Percentiles rank a stretch among this genome's conserved stretches.
These are phyloP conservation scores for Penicillium sp. DNA, from an alignment of 2,329 filamentous ascomycete species.

Conservation along the genomic window DNA sequence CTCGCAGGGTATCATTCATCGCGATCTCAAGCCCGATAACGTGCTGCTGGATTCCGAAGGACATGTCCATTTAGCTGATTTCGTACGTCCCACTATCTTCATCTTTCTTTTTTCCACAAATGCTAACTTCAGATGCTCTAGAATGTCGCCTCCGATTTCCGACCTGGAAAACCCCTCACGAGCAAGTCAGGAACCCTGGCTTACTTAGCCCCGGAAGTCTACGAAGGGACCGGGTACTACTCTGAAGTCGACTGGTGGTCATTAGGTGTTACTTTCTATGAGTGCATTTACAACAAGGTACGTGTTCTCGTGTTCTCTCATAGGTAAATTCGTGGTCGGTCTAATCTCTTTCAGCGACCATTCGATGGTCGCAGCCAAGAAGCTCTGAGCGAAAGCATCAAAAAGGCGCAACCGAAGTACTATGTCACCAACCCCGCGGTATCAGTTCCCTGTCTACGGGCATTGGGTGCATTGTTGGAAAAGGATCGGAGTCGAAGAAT, in stretches of 20 bases:
- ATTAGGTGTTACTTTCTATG: constrained; percentile 94
- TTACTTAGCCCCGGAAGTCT: constrained; percentile 94
- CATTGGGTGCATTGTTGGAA: constrained; percentile 78
- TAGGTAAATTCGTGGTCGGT: neutral
- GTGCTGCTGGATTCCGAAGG: constrained; percentile 82
- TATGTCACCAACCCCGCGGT: constrained; percentile 91
- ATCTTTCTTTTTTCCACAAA: neutral
- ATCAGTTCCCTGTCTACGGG: constrained; percentile 79
- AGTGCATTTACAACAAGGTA: constrained; percentile 98
- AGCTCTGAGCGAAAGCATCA: constrained; percentile 72
- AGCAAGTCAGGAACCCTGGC: constrained; percentile 96
- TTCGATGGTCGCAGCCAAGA: constrained; percentile 88
- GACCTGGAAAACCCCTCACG: constrained; percentile 73
- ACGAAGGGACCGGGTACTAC: constrained; percentile 82
- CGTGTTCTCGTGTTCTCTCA: neutral
- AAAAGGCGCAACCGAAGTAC: constrained; percentile 75
- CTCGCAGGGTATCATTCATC: constrained; percentile 78
- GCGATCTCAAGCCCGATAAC: constrained; percentile 90
- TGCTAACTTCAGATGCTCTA: constrained; percentile 36
- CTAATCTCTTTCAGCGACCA: constrained; percentile 62
- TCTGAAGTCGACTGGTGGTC: constrained; percentile 98
- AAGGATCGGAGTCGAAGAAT: constrained; percentile 75
- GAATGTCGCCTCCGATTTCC: constrained; percentile 95
- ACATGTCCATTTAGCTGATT: constrained; percentile 95
- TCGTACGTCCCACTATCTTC: constrained; percentile 56